Conservation (phyloP, 2,329 filamentous ascomycete genomes). For the Meredithiella fracta region DNA sequence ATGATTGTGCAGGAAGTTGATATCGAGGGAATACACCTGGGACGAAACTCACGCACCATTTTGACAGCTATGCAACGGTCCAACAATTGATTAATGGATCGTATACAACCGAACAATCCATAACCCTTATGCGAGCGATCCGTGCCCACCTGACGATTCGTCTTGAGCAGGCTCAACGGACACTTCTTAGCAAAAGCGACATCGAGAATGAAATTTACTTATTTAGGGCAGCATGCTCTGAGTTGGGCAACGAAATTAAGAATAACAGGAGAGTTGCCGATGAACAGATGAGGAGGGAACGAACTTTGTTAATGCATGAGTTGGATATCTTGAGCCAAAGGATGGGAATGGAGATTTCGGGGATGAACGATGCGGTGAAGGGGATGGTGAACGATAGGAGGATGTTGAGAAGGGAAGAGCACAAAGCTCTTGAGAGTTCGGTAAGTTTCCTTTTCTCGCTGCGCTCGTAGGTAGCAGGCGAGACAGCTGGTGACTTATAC, state of each 20-base stretch:
- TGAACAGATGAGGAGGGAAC: conserved; percentile 67
- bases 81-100: conserved; percentile 56
- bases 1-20: background rate
- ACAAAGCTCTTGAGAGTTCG: conserved; percentile 66
- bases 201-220: conserved; percentile 89
- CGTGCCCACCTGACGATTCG: conserved; percentile 62
- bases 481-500: too few relatives aligned
- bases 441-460: conserved; percentile 27
- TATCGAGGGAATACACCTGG: background rate
- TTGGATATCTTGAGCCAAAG: conserved; percentile 82
- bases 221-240: conserved; percentile 83
- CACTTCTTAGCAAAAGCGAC: conserved; percentile 75
- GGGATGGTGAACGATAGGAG: conserved; percentile 93
- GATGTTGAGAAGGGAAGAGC: conserved; percentile 78
- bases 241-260: conserved; percentile 73
- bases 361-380: conserved; percentile 77
- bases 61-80: conserved; percentile 85
- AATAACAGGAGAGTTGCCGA: conserved; percentile 61
- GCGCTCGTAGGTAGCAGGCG: too few relatives aligned
- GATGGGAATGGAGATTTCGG: conserved; percentile 65
- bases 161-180: conserved; percentile 61
- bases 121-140: conserved; percentile 84
- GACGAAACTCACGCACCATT: conserved; percentile 60
- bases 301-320: conserved; percentile 79
- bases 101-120: conserved; percentile 58